Conservation (phyloP, 2,329 filamentous ascomycete genomes). For the Aspergillus bombycis region DNA sequence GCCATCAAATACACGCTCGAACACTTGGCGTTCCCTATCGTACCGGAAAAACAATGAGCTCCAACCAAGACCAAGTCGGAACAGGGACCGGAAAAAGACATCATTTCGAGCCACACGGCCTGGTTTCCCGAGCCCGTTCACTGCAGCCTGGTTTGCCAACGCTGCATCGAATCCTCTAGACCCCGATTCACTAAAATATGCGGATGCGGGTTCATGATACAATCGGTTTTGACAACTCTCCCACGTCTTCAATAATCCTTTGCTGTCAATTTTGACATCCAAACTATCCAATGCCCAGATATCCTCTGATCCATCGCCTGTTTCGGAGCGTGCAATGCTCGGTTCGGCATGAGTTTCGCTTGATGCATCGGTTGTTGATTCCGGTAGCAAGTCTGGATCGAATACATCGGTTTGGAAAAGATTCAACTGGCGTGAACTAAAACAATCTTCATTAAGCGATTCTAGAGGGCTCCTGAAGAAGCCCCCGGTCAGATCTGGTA, state of each 20-base stretch:
- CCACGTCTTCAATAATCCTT: conserved; percentile 41
- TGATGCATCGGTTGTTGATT: conserved; percentile 24
- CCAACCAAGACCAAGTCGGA: conserved; percentile 49
- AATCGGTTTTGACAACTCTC: conserved; percentile 41
- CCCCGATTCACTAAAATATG: conserved; percentile 49
- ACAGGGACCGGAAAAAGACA: conserved; percentile 43
- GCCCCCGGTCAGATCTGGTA: conserved; percentile 28
- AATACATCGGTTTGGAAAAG: conserved; percentile 32
- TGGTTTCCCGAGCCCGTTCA: conserved; percentile 24
- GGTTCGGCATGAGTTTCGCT: conserved; percentile 26
- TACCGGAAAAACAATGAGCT: conserved; percentile 48
- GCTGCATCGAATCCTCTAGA: conserved; percentile 44
- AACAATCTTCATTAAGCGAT: conserved; percentile 27
- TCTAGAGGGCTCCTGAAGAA: conserved; percentile 28
- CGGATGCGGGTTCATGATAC: conserved; percentile 37
- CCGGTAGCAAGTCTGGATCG: conserved; percentile 23
- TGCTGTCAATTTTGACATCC: conserved; percentile 14
- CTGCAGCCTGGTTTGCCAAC: conserved; percentile 31
- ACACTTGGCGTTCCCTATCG: conserved; percentile 37
- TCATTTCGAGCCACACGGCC: conserved; percentile 40
- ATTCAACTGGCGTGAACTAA: conserved; percentile 37
- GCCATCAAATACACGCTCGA: conserved; percentile 46
- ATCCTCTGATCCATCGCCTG: conserved; percentile 28
- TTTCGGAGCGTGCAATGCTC: conserved; percentile 21
- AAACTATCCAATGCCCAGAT: conserved; percentile 41